Base-by-base conservation (phyloP, 1,284 basidiomycete species). In the Tremellales sp. region DNA sequence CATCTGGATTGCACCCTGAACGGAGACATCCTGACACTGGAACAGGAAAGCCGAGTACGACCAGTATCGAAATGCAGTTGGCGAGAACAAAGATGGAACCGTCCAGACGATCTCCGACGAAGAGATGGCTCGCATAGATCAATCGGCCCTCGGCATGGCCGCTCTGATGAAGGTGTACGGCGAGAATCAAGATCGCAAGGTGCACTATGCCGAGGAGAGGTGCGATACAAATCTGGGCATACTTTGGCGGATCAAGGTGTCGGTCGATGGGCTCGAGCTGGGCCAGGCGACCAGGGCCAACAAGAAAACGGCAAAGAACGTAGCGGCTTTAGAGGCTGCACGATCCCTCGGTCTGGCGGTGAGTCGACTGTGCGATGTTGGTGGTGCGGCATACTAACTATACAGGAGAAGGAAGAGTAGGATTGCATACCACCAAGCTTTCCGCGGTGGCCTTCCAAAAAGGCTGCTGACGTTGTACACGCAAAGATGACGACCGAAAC, bases 221-320 rank as follows among this genome's bases (percentile, higher is more conserved):
- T 54, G 48, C 35, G 57, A 65, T 48, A 67, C 65, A 6, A 55
- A 52, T 42, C 46, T 66, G 4, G 68, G 68, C 5, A 46, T 51
- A 1, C 45, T 68, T 19, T 68, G 64, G 60, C 53, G 50, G 48
- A 48, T 65, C 5, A 56, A 49, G 36, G 59, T 55, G 33, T 26
- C 47, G n/a, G 53, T 70, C 17, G 65, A 68, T 50, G 67, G 64
- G 35, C 56, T 63, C 13, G 60, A 63, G 42, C 46, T 68, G 31
- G 65, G 63, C 3, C 59, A 64, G 35, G 67, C 60, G 21, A 60
- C 60, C n/a, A 61, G 68, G 40, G 53, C 58, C 17, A 52, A 42
- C 44, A 56, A 55, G 46, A 58, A 57, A 49, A 40, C 45, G 6
- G 68, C 68, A 40, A 64, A 60, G 55, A 63, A 69, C 46, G 65